A percentile compares a stretch with the other conserved stretches of the same genome.
Conservation (phyloP, 2,329 filamentous ascomycete species). For the Fusarium algeriense region DNA sequence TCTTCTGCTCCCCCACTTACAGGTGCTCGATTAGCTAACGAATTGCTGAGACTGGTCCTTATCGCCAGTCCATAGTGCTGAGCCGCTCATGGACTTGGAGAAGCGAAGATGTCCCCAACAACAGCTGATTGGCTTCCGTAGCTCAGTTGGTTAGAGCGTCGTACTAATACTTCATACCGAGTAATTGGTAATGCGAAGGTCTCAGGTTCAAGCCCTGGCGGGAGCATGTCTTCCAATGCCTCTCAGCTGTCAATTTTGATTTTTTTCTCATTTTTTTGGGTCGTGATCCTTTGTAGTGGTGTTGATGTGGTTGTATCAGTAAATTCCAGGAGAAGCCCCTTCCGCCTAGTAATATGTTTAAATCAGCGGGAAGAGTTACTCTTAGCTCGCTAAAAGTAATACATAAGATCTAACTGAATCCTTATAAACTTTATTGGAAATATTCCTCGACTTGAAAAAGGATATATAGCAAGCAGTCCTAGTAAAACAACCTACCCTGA, state of each 20-base stretch:
- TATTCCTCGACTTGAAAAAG: too few species aligned
- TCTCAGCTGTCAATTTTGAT: slow-evolving; percentile 1
- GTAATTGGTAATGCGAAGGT: slow-evolving; percentile 44
- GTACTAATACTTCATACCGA: slow-evolving; percentile 46
- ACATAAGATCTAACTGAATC: too few species aligned
- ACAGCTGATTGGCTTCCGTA: slow-evolving; percentile 45
- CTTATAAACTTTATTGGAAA: too few species aligned
- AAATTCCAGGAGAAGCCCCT: background rate
- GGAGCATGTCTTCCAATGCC: slow-evolving; percentile 43
- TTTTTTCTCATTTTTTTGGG: slow-evolving; percentile 18
- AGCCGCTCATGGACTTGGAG: background rate
- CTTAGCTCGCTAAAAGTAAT: too few species aligned
- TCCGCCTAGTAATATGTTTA: background rate
- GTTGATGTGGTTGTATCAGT: background rate
- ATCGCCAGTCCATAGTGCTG: background rate
- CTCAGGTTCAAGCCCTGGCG: slow-evolving; percentile 49
- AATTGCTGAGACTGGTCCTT: background rate
- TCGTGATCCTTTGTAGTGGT: background rate
- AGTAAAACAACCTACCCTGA: too few species aligned
- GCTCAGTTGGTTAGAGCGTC: slow-evolving; percentile 50
- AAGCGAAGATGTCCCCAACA: background rate
- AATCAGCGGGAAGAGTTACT: too few species aligned
- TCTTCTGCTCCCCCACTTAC: slow-evolving; percentile 15
- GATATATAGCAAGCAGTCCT: too few species aligned
- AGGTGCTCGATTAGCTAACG: slow-evolving; percentile 8